Evolutionary conservation across 352 stramenopile genomes (phyloP).

Genomic region (Pythium rhizo-oryzae): DNA sequence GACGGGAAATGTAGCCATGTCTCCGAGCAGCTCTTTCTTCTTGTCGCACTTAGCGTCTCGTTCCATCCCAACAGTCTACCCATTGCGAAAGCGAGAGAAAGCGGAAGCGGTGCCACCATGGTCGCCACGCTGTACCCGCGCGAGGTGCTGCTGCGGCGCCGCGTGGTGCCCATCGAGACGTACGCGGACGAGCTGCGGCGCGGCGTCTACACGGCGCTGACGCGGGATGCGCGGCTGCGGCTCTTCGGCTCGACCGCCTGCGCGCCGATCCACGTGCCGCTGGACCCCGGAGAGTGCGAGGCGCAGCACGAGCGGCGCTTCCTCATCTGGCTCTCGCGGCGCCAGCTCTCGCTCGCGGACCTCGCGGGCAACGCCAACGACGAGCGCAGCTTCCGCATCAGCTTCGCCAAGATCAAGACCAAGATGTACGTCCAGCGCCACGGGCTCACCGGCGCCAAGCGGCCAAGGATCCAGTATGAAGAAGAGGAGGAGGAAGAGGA

Average conservation of each 20-base stretch:
- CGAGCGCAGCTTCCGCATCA: background rate
- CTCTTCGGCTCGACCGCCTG: background rate
- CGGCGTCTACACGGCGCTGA: background rate
- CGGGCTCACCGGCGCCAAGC: no score
- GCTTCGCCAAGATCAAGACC: background rate
- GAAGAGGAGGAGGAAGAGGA: no score
- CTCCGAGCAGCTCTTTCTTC: no score
- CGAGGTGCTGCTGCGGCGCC: constrained; percentile 1
- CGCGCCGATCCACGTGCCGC: background rate
- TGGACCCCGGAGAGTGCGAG: background rate
- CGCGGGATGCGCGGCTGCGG: background rate
- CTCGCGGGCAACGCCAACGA: background rate
- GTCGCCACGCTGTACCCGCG: no score
- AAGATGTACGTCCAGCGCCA: no score
- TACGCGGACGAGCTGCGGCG: background rate
- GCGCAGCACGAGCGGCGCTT: background rate
- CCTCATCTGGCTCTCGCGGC: background rate
- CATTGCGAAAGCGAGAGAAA: no score
- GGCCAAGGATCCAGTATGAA: no score
- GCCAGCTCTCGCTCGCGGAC: background rate
- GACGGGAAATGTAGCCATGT: no score
- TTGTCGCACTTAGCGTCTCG: background rate
- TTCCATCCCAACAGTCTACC: no score
- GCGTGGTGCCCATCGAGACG: constrained; percentile 1
- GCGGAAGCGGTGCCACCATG: no score